A percentile compares a stretch with the other conserved stretches of the same genome.
Evolutionary conservation across 2,329 filamentous ascomycete species (phyloP).

Genomic region (Alternaria novae-zelandiae): DNA sequence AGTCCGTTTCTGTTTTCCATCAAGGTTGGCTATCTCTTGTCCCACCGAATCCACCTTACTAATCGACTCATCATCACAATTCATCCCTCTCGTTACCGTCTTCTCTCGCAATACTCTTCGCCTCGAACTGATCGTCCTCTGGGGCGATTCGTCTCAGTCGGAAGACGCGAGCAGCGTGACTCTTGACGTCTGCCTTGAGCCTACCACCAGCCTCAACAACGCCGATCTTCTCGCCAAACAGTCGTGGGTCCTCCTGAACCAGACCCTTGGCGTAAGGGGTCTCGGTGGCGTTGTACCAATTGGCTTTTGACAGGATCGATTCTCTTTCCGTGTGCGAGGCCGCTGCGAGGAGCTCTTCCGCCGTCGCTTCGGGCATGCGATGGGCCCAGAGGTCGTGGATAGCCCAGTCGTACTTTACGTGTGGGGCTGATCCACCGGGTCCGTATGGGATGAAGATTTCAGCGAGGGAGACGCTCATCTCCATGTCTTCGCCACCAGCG

Average conservation of each 20-base stretch:
- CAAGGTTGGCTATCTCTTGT: neutral
- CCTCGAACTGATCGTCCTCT: constrained; percentile 28
- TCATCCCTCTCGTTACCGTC: constrained; percentile 19
- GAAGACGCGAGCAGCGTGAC: constrained; percentile 28
- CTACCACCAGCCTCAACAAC: constrained; percentile 26
- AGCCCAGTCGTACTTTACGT: constrained; percentile 30
- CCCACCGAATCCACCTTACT: neutral
- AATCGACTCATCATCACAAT: constrained; percentile 7
- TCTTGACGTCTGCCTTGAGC: constrained; percentile 25
- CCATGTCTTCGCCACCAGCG: constrained; percentile 22
- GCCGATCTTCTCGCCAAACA: constrained; percentile 34
- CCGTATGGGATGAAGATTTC: constrained; percentile 34
- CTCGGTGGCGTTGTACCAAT: constrained; percentile 34
- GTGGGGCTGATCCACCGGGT: constrained; percentile 31
- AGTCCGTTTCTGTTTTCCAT: neutral
- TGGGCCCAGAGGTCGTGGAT: constrained; percentile 33
- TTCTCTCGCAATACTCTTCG: constrained; percentile 28
- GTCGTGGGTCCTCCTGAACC: constrained; percentile 20
- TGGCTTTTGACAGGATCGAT: constrained; percentile 18
- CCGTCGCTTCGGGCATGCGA: constrained; percentile 25
- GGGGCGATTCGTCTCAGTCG: constrained; percentile 24
- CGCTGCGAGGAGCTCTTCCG: constrained; percentile 20
- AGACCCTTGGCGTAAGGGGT: constrained; percentile 27
- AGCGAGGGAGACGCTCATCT: constrained; percentile 29
- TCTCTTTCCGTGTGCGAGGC: constrained; percentile 11